Evolutionary conservation across 1,139 yeast species (phyloP), one percentile per base, ranked within the genome.

Genomic region (Protomyces pachydermus): DNA sequence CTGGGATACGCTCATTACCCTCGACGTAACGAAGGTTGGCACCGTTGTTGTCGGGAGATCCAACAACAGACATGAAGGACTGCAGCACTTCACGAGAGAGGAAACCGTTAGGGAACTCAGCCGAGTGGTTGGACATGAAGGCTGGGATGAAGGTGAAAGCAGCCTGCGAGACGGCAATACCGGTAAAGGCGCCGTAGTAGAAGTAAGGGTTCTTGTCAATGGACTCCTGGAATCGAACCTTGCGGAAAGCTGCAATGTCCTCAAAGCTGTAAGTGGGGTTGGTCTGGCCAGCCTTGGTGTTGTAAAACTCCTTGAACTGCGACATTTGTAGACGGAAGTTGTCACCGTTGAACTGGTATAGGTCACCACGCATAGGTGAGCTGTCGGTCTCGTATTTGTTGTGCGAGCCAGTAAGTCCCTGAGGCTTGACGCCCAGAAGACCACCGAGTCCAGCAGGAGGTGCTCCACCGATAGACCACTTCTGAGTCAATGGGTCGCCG

Each of bases 81-180:
- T 58, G 53, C 48, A 58, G 45, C 42, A 55, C 54, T 25, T 38
- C 52, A 51, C 62, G 56, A 10, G 62, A 58, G 51, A 58, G 45
- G 56, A 37, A 18, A 3, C 62, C 62, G 62, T 58, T 58, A 53
- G 62, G 62, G 56, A 16, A 58, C n/a, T 58, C 62, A n/a, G 62
- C 62, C 8, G 56, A 50, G 62, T 58, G 62, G 53, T 58, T 58
- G 42, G 62, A 58, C 62, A 58, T 58, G 56, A 58, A 58, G n/a
- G 62, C 62, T n/a, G 56, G 54, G 45, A 58, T 58, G 46, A 58
- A 58, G 32, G 62, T 58, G 42, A 58, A 58, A 1, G 62, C 62
- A 32, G 62, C 62, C 35, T 58, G 62, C 32, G 56, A 52, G 32
- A 58, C 62, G 35, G 35, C 45, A 18, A 58, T 28, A 10, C 62